Conservation (phyloP, 2,329 filamentous ascomycete species). For the Cladosporium sp. region DNA sequence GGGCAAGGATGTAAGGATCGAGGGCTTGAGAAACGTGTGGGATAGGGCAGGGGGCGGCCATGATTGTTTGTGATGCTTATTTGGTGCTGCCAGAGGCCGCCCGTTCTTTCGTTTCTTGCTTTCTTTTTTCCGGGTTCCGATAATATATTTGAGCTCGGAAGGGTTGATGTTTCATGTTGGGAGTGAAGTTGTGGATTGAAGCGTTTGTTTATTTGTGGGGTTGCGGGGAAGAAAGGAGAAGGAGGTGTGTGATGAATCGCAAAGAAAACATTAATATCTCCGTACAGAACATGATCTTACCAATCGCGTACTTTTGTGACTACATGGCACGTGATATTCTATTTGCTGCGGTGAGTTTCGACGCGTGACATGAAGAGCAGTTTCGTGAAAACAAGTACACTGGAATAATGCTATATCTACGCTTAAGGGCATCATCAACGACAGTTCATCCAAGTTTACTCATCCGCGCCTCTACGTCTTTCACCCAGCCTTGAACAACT, state of each 20-base stretch:
- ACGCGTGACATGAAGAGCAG: not conserved
- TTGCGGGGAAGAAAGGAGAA: not conserved
- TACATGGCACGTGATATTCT: no score
- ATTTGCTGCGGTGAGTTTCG: not conserved
- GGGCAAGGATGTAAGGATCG: slow-evolving; percentile 33
- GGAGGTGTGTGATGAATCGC: not conserved
- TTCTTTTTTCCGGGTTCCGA: not conserved
- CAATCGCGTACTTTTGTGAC: no score
- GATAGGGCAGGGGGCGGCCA: slow-evolving; percentile 26
- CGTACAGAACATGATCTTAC: no score
- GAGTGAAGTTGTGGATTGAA: slow-evolving; percentile 6
- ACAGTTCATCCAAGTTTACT: slow-evolving; percentile 6
- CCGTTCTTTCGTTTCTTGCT: not conserved
- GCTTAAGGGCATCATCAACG: not conserved
- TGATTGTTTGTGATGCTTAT: not conserved
- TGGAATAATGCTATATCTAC: slow-evolving; percentile 10
- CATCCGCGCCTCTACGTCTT: slow-evolving; percentile 67
- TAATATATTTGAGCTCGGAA: not conserved
- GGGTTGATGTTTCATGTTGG: slow-evolving; percentile 1
- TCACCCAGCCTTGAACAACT: slow-evolving; percentile 86
- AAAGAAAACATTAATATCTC: no score
- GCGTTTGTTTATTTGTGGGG: slow-evolving; percentile 16
- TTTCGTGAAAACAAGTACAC: not conserved
- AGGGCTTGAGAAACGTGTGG: slow-evolving; percentile 33
- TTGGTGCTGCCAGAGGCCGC: not conserved